Evolutionary conservation across 805 yeast species (phyloP), one percentile per base, ranked within the genome.

Genomic region (Metschnikowia matae): DNA sequence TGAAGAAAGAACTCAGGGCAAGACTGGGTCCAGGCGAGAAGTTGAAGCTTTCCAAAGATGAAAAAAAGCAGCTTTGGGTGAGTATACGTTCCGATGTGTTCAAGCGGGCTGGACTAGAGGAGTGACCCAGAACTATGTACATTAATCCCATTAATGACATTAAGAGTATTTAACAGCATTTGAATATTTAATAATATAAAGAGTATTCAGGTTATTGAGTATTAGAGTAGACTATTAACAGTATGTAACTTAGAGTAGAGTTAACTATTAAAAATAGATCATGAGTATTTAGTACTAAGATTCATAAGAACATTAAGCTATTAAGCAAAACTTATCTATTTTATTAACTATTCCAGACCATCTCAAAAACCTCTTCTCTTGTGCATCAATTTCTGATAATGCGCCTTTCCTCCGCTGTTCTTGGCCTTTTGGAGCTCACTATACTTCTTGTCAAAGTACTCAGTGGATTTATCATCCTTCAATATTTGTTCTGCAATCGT

Each of bases 361-460:
- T 26, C 29, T 36, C 17, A 39, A n/a, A 39, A 75, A 62, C 73
- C 79, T 56, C 75, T 77, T 61, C 94, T 81, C 74, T 79, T 80
- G 36, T 76, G 78, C 61, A 81, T 78, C 42, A 80, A 69, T 62
- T 82, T 82, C 66, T 85, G 84, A 67, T 81, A 84, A 64, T 81
- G 83, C 18, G 71, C 80, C 64, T 80, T 83, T 48, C 85, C 83
- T 21, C 96, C 96, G 56, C 82, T 76, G 8, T 66, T 63, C 57
- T 74, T 79, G 54, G 78, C 71, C 11, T 67, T 73, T 67, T 89
- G 97, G 52, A 92, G 88, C 62, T 89, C 96, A 33, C 71, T 65
- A 64, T 87, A 92, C 69, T 87, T 87, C 59, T 90, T 81, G 77
- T 87, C 87, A 78, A 90, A 91, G 72, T 90, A 92, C 54, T 80